Evolutionary conservation across 2,329 filamentous ascomycete species (phyloP), one percentile per base, ranked within the genome.

Genomic region (Stachybotrys echinatus): DNA sequence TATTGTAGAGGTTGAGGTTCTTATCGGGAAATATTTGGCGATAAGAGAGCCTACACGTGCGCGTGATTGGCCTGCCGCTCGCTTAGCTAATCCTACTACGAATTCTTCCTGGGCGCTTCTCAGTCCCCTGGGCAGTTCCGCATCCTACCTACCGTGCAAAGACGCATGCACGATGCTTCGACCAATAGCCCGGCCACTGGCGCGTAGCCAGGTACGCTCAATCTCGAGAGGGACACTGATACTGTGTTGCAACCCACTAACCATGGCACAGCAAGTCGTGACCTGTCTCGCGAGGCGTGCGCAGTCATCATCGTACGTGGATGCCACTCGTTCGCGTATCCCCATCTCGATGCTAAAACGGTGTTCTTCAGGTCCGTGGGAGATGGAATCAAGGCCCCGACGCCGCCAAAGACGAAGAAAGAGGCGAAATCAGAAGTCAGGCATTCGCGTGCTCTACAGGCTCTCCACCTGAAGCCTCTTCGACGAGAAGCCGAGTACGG

Each of bases 401-500:
- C 38, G 6, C 17, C 38, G 2, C 17, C 12, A 10, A 40, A 40
- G 10, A 40, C 38, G 17, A 18, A 40, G 8, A 8, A 40, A 3
- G n/a, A 40, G 17, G 38, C 10, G 6, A 40, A 40, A 40, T 37
- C 14, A 12, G 47, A 48, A 49, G 53, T 68, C 8, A 85, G 89
- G 55, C 74, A 88, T 38, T 92, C 92, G 37, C 83, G 89, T 60
- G 82, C 85, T 54, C 83, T 97, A 23, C 88, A 95, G 73, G 89
- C 92, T 37, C 76, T 95, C 42, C 94, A 95, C 70, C 80, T 96
- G 46, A 83, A 86, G 55, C 92, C 94, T 17, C 77, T 97, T 47
- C 89, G 88, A 60, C 85, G 88, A 55, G 74, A 83, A 64, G 77
- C 88, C 43, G 70, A 85, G 62, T 85, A 89, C 64, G 89, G 89